phyloP scores from a whole-genome alignment of 208 protist species.

The Trypanosoma rangeli region DNA sequence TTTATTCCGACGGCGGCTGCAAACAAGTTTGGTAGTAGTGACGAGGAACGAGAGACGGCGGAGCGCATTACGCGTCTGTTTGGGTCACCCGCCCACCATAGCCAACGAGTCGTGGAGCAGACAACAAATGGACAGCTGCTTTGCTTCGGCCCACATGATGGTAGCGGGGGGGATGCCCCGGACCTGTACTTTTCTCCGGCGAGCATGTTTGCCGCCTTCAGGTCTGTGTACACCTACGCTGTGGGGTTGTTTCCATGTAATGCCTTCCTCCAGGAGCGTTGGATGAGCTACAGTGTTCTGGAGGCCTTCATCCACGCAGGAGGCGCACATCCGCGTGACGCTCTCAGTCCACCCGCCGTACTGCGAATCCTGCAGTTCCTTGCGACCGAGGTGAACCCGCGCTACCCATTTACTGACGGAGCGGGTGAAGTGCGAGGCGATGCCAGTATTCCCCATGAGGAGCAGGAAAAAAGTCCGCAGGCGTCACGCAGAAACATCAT shows the following conservation, averaged over 20 bases:
- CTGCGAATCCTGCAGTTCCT: constrained; percentile 21
- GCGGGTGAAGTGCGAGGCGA: neutral
- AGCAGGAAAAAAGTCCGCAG: neutral
- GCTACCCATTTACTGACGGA: constrained; percentile 21
- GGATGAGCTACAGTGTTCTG: constrained; percentile 25
- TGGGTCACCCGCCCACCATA: constrained; percentile 19
- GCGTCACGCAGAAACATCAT: neutral
- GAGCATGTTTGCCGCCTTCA: constrained; percentile 19
- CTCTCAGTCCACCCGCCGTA: constrained; percentile 22
- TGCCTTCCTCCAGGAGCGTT: constrained; percentile 31
- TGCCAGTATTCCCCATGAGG: neutral
- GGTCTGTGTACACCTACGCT: constrained; percentile 23
- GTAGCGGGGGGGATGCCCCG: neutral
- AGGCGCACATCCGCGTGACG: neutral
- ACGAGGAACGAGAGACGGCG: constrained; percentile 4
- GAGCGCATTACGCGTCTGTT: constrained; percentile 5
- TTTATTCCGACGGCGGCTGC: constrained; percentile 18
- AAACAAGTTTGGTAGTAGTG: neutral
- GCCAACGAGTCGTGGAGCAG: constrained; percentile 6
- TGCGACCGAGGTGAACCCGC: constrained; percentile 20
- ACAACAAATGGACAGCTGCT: constrained; percentile 27
- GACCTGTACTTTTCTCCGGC: constrained; percentile 23
- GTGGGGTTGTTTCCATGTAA: constrained; percentile 19
- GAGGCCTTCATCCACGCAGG: constrained; percentile 7
- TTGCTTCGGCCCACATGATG: constrained; percentile 15